These are phyloP conservation scores for Castanea crenata DNA, from an alignment of 306 rosid genomes.

Conservation along the genomic window DNA sequence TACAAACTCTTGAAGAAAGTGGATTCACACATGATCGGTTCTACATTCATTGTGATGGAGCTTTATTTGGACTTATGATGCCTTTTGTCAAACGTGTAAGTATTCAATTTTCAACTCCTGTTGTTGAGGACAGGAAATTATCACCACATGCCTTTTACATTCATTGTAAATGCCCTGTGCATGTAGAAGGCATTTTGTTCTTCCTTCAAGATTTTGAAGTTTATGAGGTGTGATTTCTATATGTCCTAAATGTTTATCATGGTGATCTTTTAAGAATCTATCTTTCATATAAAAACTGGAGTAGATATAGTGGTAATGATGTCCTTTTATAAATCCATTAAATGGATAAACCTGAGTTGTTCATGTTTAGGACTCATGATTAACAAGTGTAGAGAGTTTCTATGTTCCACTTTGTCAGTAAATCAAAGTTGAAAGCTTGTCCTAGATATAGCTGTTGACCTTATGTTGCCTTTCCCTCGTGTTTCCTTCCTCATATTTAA, in stretches of 20 bases:
- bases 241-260: neutral
- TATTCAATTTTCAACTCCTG: neutral
- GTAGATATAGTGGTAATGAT: neutral
- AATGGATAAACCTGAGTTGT: neutral
- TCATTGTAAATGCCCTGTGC: neutral
- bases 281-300: neutral
- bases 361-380: neutral
- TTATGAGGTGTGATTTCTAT: neutral
- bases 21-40: conserved; percentile 55
- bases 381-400: neutral
- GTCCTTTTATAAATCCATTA: neutral
- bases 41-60: conserved; percentile 76
- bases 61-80: conserved; percentile 66
- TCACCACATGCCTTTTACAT: neutral
- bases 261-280: neutral
- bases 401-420: neutral
- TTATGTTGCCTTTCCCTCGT: neutral
- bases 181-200: neutral
- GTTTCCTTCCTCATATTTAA: neutral
- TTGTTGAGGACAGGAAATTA: neutral
- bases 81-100: conserved; percentile 58
- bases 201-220: too few species aligned
- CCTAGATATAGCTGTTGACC: neutral
- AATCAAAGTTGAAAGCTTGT: neutral
- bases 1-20: conserved; percentile 44